Evolutionary conservation across 176 grass and related monocot species (phyloP), one percentile per base, ranked within the genome.

Genomic region (Bromus sterilis): DNA sequence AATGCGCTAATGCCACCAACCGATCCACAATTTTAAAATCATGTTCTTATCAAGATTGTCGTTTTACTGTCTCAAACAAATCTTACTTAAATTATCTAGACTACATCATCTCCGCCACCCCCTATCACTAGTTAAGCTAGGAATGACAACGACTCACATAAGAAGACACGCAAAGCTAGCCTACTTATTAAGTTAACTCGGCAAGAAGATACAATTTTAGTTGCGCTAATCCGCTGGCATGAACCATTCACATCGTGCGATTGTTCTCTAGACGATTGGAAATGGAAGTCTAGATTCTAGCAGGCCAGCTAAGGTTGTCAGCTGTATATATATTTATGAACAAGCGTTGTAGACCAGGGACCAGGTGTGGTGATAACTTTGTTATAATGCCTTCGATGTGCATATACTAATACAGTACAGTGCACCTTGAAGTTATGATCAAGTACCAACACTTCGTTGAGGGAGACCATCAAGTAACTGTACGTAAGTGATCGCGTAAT

Each of bases 11-110:
- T 7, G 61, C 28, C 71, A 67, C n/a, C 53, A 51, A 36, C n/a
- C 8, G 30, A 68, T 13, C 51, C 18, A 14, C 39, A 13, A 84
- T 79, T 66, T 3, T 35, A 70, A 75, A 69, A 40, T 11, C 11
- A 35, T n/a, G 63, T 81, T 55, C 34, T 89, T 85, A 77, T 81
- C 71, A 63, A 29, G 53, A 85, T 71, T 89, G 82, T 85, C 78
- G 87, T 85, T 77, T 89, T 77, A 89, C 78, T 81, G 87, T 85
- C 82, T 76, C 71, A 35, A 59, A 76, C 18, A 76, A 70, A 79
- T 16, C 33, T 3, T 76, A 55, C 53, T 77, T 85, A 69, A 77
- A 21, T 66, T 24, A 42, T 70, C 32, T 55, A 30, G 53, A 11
- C 30, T 13, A 21, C 82, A 77, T 89, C 82, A 63, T 71, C 71